Percentiles rank a stretch among this genome's conserved stretches.
phyloP scores from a whole-genome alignment of 768 basidiomycete genomes.

The Lepiota venenata region DNA sequence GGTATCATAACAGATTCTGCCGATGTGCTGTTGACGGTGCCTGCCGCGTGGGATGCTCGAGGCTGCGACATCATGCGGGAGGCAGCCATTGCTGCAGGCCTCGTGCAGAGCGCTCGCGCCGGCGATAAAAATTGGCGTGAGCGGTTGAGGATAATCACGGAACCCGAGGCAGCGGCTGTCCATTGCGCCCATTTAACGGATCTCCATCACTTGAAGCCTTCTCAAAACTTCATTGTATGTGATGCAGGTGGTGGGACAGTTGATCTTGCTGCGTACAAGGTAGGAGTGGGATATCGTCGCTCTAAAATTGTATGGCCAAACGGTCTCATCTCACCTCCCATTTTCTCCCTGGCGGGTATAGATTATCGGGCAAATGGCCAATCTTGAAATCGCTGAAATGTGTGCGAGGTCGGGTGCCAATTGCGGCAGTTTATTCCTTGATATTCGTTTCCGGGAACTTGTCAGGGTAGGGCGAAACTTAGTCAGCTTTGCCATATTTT shows the following conservation, averaged over 20 bases:
- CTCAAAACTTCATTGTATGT: slow-evolving; percentile 89
- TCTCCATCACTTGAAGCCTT: slow-evolving; percentile 72
- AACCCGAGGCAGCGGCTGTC: slow-evolving; percentile 85
- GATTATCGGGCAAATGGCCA: slow-evolving; percentile 76
- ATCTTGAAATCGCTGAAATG: slow-evolving; percentile 91
- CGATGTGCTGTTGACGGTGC: slow-evolving; percentile 84
- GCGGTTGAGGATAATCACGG: slow-evolving; percentile 79
- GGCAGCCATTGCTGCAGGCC: slow-evolving; percentile 76
- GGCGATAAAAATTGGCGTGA: slow-evolving; percentile 78
- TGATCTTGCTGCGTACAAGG: slow-evolving; percentile 58
- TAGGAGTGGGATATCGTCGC: slow-evolving; percentile 13
- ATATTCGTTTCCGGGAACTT: slow-evolving; percentile 81
- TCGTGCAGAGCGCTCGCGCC: slow-evolving; percentile 69
- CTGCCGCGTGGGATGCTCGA: slow-evolving; percentile 87
- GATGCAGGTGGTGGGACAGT: slow-evolving; percentile 88
- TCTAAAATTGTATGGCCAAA: not conserved
- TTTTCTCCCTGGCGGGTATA: slow-evolving; percentile 23
- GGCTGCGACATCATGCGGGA: slow-evolving; percentile 86
- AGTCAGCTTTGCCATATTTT: not conserved
- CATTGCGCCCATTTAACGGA: slow-evolving; percentile 83
- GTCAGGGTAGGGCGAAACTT: slow-evolving; percentile 44
- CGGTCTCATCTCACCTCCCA: slow-evolving; percentile 3
- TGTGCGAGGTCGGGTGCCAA: slow-evolving; percentile 85
- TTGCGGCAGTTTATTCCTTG: slow-evolving; percentile 85
- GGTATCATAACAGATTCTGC: slow-evolving; percentile 55